phyloP scores from a whole-genome alignment of 371 early-diverging fungal genomes.

The Mucor racemosus region DNA sequence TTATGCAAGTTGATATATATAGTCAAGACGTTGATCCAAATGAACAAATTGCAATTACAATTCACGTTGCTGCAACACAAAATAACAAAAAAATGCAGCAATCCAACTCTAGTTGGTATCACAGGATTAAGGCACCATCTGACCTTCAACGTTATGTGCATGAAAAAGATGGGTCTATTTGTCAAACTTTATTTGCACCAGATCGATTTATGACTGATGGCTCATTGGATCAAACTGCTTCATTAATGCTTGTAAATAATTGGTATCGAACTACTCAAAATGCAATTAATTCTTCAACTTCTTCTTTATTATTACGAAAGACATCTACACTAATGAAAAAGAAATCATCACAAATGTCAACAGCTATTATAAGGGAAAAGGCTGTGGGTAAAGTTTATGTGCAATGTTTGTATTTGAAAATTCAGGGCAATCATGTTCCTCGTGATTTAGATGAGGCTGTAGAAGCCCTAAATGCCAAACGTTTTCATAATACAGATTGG shows the following conservation, averaged over 20 bases:
- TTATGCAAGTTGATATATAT: background rate
- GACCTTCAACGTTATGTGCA: slow-evolving; percentile 26
- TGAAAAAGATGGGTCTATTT: slow-evolving; percentile 35
- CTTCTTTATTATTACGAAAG: background rate
- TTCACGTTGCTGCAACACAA: slow-evolving; percentile 9
- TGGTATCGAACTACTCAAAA: slow-evolving; percentile 38
- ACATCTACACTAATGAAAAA: slow-evolving; percentile 7
- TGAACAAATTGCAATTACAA: slow-evolving; percentile 20
- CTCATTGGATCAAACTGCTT: slow-evolving; percentile 24
- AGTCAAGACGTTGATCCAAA: slow-evolving; percentile 22
- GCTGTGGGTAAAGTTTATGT: slow-evolving; percentile 47
- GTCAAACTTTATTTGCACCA: slow-evolving; percentile 38
- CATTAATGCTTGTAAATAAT: slow-evolving; percentile 44
- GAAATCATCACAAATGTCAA: background rate
- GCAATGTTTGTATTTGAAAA: slow-evolving; percentile 26
- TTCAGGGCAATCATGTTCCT: slow-evolving; percentile 10
- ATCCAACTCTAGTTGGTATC: slow-evolving; percentile 18
- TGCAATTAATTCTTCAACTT: background rate
- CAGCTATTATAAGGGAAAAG: slow-evolving; percentile 27
- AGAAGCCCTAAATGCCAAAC: slow-evolving; percentile 36
- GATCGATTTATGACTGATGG: slow-evolving; percentile 15
- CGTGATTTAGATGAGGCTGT: slow-evolving; percentile 35
- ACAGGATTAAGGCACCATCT: slow-evolving; percentile 13
- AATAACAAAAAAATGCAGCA: background rate
- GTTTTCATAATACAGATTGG: slow-evolving; percentile 43